Conservation (phyloP, 2,329 filamentous ascomycete genomes). For the Cladophialophora yegresii region DNA sequence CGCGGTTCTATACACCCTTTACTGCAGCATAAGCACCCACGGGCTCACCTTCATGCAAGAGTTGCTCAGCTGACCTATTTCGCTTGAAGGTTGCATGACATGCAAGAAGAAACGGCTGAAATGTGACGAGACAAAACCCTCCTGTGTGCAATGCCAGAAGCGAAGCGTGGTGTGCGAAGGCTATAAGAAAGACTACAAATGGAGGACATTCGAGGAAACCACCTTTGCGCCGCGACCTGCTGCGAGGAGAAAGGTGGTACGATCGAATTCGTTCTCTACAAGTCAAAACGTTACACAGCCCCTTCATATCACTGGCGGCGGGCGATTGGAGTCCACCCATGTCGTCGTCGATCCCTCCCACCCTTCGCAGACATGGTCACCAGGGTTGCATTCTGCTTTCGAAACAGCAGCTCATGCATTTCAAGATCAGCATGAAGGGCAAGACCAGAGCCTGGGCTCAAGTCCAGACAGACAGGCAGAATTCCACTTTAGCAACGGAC, state of each 20-base stretch:
- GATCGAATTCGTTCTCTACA: slow-evolving; percentile 31
- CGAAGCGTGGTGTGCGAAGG: slow-evolving; percentile 68
- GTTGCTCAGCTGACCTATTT: slow-evolving; percentile 19
- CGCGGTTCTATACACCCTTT: not conserved
- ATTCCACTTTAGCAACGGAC: not conserved
- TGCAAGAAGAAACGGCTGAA: slow-evolving; percentile 74
- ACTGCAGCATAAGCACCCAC: not conserved
- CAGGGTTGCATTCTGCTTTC: slow-evolving; percentile 33
- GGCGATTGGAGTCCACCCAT: slow-evolving; percentile 3
- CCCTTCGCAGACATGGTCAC: slow-evolving; percentile 30
- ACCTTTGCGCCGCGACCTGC: slow-evolving; percentile 49
- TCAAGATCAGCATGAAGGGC: slow-evolving; percentile 12
- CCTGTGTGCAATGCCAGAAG: slow-evolving; percentile 66
- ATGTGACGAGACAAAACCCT: slow-evolving; percentile 72
- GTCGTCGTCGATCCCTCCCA: not conserved
- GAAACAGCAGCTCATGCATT: slow-evolving; percentile 30
- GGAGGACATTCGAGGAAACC: slow-evolving; percentile 68
- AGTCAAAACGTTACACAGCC: slow-evolving; percentile 41
- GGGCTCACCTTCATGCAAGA: not conserved
- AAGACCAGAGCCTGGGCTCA: slow-evolving; percentile 1
- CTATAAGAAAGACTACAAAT: slow-evolving; percentile 76
- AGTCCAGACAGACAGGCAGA: slow-evolving; percentile 12
- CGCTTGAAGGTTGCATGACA: slow-evolving; percentile 64
- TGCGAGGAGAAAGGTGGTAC: slow-evolving; percentile 45
- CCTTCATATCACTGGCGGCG: slow-evolving; percentile 19